These are phyloP conservation scores for Trichomonas vaginalis DNA, from an alignment of 208 protist species.

Conservation along the genomic window DNA sequence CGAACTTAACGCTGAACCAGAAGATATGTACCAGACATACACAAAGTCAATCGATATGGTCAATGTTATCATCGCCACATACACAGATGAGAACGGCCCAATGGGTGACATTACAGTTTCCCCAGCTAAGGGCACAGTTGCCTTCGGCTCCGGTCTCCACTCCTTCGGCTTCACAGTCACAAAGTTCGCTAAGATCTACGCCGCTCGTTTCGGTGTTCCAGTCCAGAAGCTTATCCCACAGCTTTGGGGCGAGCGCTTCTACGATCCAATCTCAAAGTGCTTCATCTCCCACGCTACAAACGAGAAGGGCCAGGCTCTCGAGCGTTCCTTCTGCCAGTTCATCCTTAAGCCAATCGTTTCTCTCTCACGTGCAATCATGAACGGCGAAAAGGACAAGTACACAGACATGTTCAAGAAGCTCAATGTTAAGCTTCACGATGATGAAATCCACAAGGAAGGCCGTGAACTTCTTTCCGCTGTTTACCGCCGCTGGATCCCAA, in stretches of 20 bases:
- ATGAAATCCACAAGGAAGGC: neutral
- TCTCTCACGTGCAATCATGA: slow-evolving; percentile 78
- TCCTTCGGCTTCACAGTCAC: slow-evolving; percentile 94
- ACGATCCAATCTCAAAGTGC: slow-evolving; percentile 67
- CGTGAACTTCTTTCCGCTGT: neutral
- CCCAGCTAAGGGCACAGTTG: slow-evolving; percentile 72
- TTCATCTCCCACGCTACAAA: slow-evolving; percentile 47
- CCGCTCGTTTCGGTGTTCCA: slow-evolving; percentile 73
- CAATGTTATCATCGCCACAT: slow-evolving; percentile 91
- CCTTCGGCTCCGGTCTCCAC: slow-evolving; percentile 92
- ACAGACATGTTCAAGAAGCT: slow-evolving; percentile 73
- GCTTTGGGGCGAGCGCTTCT: slow-evolving; percentile 96
- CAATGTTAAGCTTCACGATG: slow-evolving; percentile 50
- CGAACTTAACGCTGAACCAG: slow-evolving; percentile 69
- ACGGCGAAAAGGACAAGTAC: slow-evolving; percentile 68
- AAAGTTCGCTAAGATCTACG: slow-evolving; percentile 73
- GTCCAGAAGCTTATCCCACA: slow-evolving; percentile 60
- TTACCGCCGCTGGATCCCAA: slow-evolving; percentile 41
- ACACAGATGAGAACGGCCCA: slow-evolving; percentile 43
- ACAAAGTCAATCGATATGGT: slow-evolving; percentile 63
- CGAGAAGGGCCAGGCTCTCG: neutral
- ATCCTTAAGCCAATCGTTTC: slow-evolving; percentile 88
- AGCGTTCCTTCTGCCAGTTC: slow-evolving; percentile 79
- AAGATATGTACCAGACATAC: slow-evolving; percentile 62
- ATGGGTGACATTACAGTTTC: slow-evolving; percentile 69